phyloP scores from a whole-genome alignment of 352 stramenopile species.

The Phytophthora pluvialis region DNA sequence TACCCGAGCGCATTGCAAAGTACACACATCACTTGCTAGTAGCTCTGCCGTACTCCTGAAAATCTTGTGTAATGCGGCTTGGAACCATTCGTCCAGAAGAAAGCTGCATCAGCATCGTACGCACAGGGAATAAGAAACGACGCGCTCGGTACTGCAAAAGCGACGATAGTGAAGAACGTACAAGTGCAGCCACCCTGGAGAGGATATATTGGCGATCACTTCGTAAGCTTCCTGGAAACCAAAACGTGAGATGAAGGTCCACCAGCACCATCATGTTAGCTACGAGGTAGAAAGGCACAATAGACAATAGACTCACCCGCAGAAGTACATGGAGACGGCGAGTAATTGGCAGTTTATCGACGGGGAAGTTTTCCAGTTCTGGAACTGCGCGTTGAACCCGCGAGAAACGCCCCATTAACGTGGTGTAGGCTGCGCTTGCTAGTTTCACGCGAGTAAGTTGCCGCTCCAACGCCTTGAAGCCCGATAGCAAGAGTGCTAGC shows the following conservation, averaged over 20 bases:
- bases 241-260: background rate
- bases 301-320: slow-evolving; percentile 13
- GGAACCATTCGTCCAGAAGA: slow-evolving; percentile 35
- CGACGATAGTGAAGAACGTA: slow-evolving; percentile 10
- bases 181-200: slow-evolving; percentile 46
- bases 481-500: slow-evolving; percentile 55
- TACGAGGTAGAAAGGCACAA: background rate
- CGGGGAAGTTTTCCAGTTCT: slow-evolving; percentile 55
- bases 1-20: slow-evolving; percentile 13
- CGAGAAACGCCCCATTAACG: slow-evolving; percentile 31
- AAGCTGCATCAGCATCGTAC: slow-evolving; percentile 13
- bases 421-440: slow-evolving; percentile 20
- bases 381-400: slow-evolving; percentile 46
- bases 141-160: background rate
- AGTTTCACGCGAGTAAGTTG: slow-evolving; percentile 28
- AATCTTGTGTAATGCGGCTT: slow-evolving; percentile 16
- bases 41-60: slow-evolving; percentile 13
- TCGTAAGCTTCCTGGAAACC: slow-evolving; percentile 40
- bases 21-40: slow-evolving; percentile 4
- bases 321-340: slow-evolving; percentile 27
- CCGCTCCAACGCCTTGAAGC: slow-evolving; percentile 33
- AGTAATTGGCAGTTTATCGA: slow-evolving; percentile 33
- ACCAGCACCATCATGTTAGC: background rate
- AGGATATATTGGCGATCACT: slow-evolving; percentile 35
- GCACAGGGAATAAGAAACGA: background rate